Evolutionary conservation across 768 basidiomycete species (phyloP).

Genomic region (Auricularia cornea): DNA sequence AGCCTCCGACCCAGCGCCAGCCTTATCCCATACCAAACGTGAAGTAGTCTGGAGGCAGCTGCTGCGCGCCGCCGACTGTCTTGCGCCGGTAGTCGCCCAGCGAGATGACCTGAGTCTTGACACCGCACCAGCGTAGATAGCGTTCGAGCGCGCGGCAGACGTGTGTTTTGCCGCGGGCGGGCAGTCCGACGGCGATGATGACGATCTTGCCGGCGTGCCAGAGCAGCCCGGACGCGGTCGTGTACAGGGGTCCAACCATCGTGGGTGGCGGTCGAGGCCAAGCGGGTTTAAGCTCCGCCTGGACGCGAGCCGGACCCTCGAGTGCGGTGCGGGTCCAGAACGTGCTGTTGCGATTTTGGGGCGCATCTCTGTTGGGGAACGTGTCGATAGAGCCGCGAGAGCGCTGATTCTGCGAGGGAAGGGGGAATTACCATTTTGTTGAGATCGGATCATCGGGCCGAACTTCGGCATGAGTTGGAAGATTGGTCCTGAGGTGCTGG

Average conservation of each 20-base stretch:
- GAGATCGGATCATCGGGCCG: too few relatives aligned
- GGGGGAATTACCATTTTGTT: too few relatives aligned
- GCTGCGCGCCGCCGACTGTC: constrained; percentile 78
- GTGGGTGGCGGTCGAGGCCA: constrained; percentile 5
- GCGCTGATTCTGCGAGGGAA: too few relatives aligned
- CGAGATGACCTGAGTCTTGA: constrained; percentile 91
- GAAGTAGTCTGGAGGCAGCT: constrained; percentile 90
- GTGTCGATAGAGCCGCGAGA: too few relatives aligned
- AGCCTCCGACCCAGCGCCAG: not conserved
- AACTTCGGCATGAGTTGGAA: too few relatives aligned
- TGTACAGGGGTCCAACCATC: constrained; percentile 95
- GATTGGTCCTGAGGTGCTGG: too few relatives aligned
- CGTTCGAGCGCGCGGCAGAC: constrained; percentile 91
- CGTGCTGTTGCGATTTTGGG: too few relatives aligned
- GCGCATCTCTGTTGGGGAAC: too few relatives aligned
- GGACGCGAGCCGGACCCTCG: too few relatives aligned
- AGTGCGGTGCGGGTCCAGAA: too few relatives aligned
- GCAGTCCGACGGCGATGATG: constrained; percentile 85
- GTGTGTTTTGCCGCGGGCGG: constrained; percentile 94
- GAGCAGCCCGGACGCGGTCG: constrained; percentile 70
- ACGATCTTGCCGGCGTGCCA: constrained; percentile 95
- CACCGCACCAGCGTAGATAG: constrained; percentile 97
- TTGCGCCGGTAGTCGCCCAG: constrained; percentile 92
- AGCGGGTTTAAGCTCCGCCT: not conserved
- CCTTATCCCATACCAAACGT: constrained; percentile 43